phyloP scores from a whole-genome alignment of 148 eudicot species.

The Pharnaceum exiguum region DNA sequence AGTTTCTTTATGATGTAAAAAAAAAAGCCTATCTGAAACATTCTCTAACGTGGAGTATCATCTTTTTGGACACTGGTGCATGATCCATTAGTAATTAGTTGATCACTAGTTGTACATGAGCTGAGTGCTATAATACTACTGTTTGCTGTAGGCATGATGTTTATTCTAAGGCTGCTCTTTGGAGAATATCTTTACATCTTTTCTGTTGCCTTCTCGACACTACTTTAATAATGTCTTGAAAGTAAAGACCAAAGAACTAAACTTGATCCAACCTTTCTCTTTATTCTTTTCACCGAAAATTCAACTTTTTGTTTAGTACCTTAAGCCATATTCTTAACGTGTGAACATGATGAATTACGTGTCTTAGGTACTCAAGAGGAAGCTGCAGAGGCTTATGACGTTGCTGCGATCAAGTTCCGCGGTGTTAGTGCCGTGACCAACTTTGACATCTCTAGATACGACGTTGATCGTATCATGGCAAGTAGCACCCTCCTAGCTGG shows the following conservation, averaged over 20 bases:
- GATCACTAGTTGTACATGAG: too few species aligned
- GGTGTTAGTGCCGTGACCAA: constrained; percentile 84
- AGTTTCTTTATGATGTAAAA: constrained; percentile 22
- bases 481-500: constrained; percentile 72
- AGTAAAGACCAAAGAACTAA: constrained; percentile 16
- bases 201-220: constrained; percentile 25
- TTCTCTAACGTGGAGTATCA: constrained; percentile 12
- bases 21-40: constrained; percentile 18
- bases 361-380: constrained; percentile 85
- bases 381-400: constrained; percentile 96
- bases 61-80: constrained; percentile 31
- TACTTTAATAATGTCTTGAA: constrained; percentile 24
- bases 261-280: not conserved
- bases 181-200: constrained; percentile 32
- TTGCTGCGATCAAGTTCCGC: constrained; percentile 88
- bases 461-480: constrained; percentile 80
- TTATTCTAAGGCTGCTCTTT: constrained; percentile 16
- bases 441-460: constrained; percentile 70
- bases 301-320: constrained; percentile 6
- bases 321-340: constrained; percentile 8
- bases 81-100: constrained; percentile 7
- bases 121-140: too few species aligned
- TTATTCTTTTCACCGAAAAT: constrained; percentile 1
- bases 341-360: not conserved
- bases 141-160: not conserved